Percentiles rank a stretch among this genome's conserved stretches.
phyloP scores from a whole-genome alignment of 306 rosid species.

The Vicia villosa region DNA sequence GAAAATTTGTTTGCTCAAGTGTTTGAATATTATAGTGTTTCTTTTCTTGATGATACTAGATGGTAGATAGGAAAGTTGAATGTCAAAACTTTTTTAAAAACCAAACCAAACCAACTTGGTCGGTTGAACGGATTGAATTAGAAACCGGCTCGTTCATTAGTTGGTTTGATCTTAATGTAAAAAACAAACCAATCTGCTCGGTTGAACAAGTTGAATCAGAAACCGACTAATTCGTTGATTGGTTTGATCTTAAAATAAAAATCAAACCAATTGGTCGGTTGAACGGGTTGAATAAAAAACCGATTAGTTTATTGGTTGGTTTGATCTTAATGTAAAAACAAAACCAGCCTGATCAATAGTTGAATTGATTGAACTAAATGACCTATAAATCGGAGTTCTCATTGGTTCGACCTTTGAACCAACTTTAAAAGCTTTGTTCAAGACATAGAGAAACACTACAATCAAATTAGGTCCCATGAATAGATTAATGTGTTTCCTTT shows the following conservation, averaged over 20 bases:
- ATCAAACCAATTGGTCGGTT: no score
- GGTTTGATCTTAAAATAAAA: neutral
- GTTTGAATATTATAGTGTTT: conserved; percentile 28
- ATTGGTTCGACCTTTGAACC: neutral
- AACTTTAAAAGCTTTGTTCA: neutral
- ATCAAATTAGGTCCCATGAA: conserved; percentile 25
- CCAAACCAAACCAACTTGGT: neutral
- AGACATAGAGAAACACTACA: conserved; percentile 11
- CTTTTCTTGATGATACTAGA: conserved; percentile 26
- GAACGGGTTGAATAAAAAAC: no score
- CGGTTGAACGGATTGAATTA: neutral
- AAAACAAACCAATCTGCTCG: no score
- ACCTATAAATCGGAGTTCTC: neutral
- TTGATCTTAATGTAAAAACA: no score
- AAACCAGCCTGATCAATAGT: no score
- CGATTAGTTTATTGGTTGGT: no score
- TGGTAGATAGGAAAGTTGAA: neutral
- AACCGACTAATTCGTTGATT: neutral
- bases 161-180: neutral
- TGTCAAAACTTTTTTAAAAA: neutral
- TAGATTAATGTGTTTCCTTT: conserved; percentile 33
- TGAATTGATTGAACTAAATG: neutral
- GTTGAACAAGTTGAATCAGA: no score
- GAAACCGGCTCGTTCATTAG: neutral
- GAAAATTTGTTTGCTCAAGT: conserved; percentile 5